Percentiles rank a stretch among this genome's conserved stretches.
These are phyloP conservation scores for Chlorella sp. DNA, from an alignment of 139 green algal genomes.

Conservation along the genomic window DNA sequence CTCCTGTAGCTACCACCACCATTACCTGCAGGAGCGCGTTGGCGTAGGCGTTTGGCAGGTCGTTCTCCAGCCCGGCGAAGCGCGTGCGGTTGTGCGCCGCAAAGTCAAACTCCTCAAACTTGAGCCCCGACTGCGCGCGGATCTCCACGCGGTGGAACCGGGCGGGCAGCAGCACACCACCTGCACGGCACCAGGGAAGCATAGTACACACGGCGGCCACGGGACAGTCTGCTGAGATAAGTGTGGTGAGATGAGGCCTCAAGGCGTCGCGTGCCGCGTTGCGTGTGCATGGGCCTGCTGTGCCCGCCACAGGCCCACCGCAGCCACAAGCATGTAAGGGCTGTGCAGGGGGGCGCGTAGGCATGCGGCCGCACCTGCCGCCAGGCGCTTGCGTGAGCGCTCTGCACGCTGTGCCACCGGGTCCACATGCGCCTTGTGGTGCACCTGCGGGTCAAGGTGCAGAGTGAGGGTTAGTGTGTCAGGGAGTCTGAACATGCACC, in stretches of 20 bases:
- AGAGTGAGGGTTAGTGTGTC: not conserved
- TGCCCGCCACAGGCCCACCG: too few relatives aligned
- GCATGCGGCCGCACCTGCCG: conserved; percentile 4
- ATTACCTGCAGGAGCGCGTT: conserved; percentile 92
- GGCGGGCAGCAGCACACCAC: conserved; percentile 53
- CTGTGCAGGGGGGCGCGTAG: too few relatives aligned
- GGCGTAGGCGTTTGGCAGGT: conserved; percentile 87
- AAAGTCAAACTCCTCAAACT: conserved; percentile 81
- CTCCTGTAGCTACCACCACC: too few relatives aligned
- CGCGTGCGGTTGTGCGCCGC: conserved; percentile 77
- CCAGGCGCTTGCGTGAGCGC: conserved; percentile 26
- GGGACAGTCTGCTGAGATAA: too few relatives aligned
- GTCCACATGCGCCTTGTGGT: not conserved
- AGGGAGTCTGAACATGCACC: too few relatives aligned
- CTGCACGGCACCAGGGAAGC: conserved; percentile 1
- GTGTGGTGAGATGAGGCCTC: too few relatives aligned
- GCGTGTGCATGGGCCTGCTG: too few relatives aligned
- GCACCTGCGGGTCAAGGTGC: not conserved
- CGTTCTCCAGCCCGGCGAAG: conserved; percentile 92
- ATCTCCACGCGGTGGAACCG: conserved; percentile 64
- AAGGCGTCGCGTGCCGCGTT: too few relatives aligned
- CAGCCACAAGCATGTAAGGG: too few relatives aligned
- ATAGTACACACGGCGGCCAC: too few relatives aligned
- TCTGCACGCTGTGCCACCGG: conserved; percentile 18
- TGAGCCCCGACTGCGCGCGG: conserved; percentile 25